A percentile compares a stretch with the other conserved stretches of the same genome.
Conservation (phyloP, 2,329 filamentous ascomycete genomes). For the Aspergillus aculeatinus region DNA sequence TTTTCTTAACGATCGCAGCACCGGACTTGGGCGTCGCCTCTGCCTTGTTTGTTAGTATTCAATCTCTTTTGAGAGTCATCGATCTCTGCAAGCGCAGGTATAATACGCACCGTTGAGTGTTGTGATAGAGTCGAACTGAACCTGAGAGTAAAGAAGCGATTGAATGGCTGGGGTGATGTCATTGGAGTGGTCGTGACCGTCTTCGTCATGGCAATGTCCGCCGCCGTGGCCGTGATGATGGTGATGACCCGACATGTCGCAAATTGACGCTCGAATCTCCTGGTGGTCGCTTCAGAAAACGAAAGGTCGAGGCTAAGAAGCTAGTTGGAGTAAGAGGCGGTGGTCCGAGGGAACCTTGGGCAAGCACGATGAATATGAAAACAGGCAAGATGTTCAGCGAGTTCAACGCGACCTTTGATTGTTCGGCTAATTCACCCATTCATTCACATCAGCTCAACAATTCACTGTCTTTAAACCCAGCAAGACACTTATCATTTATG, state of each 20-base stretch:
- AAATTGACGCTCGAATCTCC: not conserved
- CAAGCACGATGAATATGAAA: not conserved
- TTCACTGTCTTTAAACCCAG: not conserved
- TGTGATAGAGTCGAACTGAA: conserved; percentile 80
- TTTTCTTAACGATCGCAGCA: conserved; percentile 77
- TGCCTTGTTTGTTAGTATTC: conserved; percentile 16
- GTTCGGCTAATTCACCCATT: not conserved
- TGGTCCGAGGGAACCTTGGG: not conserved
- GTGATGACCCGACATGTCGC: conserved; percentile 37
- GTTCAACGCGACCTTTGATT: not conserved
- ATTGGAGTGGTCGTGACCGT: conserved; percentile 81
- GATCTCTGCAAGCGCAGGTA: not conserved
- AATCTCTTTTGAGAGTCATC: not conserved
- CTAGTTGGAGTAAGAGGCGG: not conserved
- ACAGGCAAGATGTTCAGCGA: not conserved
- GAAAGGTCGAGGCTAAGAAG: not conserved
- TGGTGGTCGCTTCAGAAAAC: not conserved
- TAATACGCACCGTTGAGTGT: conserved; percentile 68
- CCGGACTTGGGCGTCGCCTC: conserved; percentile 67
- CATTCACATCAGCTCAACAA: not conserved
- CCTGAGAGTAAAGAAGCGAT: conserved; percentile 84
- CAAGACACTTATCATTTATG: not conserved
- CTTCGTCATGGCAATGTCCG: conserved; percentile 52
- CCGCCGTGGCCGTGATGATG: conserved; percentile 41
- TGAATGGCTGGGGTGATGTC: conserved; percentile 91